Evolutionary conservation across 169 alveolate genomes (phyloP), one percentile per base, ranked within the genome.

Genomic region (Fabrea salina): DNA sequence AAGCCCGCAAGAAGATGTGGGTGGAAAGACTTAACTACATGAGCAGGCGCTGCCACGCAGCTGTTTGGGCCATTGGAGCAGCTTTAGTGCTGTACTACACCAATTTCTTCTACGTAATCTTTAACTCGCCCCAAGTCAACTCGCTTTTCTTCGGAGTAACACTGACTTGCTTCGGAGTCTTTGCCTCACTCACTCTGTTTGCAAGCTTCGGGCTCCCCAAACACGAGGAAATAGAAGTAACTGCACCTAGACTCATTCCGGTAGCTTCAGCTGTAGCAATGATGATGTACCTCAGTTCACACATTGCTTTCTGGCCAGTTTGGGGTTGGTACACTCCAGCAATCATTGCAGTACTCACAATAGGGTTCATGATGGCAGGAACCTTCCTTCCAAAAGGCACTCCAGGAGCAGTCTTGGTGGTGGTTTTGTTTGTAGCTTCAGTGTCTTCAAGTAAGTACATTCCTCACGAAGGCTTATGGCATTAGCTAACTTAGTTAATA

Each of bases 1-100:
- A 83, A 40, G 89, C 86, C n/a, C 79, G 89, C 51, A 83, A 83
- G 35, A 79, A 78, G 54, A 67, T 70, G 44, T 87, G 92, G 93
- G 91, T 87, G 19, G 78, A 68, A 39, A 54, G 85, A 27, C 79
- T 87, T 5, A 70, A 70, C 71, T 67, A 53, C 35, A 68, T 82
- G 1, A 59, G 70, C 68, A 79, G 35, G 16, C 40, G 82, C 25
- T 19, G 70, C 11, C 87, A 84, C 27, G 83, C 91, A 5, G 44
- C 76, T 5, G n/a, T 40, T 11, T 87, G 93, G 91, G 76, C 84
- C 3, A 3, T 51, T 13, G 77, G 40, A 22, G 40, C 87, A 53
- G 58, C 71, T 16, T n/a, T 50, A 13, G 51, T 81, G 7, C 67
- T 87, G 39, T 87, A 87, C 75, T 83, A 84, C 30, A 76, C 91